Base-by-base conservation (phyloP, 208 protist genomes). In the Tritrichomonas musculus region DNA sequence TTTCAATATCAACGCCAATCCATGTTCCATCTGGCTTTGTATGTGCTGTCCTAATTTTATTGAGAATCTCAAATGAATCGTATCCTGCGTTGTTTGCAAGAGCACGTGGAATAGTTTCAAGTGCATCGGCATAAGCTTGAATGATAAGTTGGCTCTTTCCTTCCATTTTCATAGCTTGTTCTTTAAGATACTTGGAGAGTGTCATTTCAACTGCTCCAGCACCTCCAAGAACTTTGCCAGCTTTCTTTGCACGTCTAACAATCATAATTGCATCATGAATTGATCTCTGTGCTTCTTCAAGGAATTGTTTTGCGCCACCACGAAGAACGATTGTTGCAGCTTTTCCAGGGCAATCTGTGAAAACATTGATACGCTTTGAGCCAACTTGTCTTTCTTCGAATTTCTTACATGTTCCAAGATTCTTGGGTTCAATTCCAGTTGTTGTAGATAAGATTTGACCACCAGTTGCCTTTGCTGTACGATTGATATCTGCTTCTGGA, bases 201-300 rank as follows among this genome's bases (percentile, higher is more conserved):
- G 99, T 98, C 99, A 99, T 99, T 96, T 99, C 99, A 94, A 99
- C 98, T 36, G 99, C 98, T 92, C 99, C 99, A 93, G 98, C 99
- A 72, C 99, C 99, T 66, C 98, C 99, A 22, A 99, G 98, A 49
- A 99, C 97, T 36, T 96, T 96, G 69, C 97, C 96, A 84, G 99
- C 98, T 95, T 98, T 98, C 53, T 94, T 77, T 14, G 93, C 73
- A 3, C 95, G 49, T 49, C 94, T 92, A 82, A 95, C 94, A 41
- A 94, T 93, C 97, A 99, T 99, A 95, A 99, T 99, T 49, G 99
- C 98, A 95, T 99, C 99, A 95, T 99, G 99, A 44, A 99, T 97
- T 30, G 99, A 99, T 69, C 99, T 96, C 93, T 99, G 98, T 36
- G 98, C 98, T 96, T 99, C 80, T 53, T 84, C 92, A 75, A 99